Evolutionary conservation across 1,284 basidiomycete species (phyloP), one percentile per base, ranked within the genome.

Genomic region (Ceratobasidium sp.): DNA sequence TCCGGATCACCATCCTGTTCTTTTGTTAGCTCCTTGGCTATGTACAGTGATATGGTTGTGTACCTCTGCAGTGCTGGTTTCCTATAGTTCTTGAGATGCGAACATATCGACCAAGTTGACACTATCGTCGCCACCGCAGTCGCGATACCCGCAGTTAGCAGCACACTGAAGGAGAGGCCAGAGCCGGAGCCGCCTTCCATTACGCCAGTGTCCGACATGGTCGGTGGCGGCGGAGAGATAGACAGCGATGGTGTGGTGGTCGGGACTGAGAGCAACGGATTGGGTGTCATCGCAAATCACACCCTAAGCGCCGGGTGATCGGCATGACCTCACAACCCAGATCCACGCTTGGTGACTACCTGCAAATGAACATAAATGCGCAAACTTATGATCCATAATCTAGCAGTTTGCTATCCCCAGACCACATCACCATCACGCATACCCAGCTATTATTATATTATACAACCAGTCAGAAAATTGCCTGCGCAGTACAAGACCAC

Each of bases 1-100:
- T 97, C 73, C 97, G 87, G 48, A 98, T 88, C 60, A 98, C 96
- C 86, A 94, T 93, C 76, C 95, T 93, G 77, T 76, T 79, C 26
- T 52, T 30, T 30, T 14, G 21, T 64, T 41, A 64, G 57, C 59
- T 39, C 14, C 61, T 12, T 43, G 30, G 23, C n/a, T 18, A 50
- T 14, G 21, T 53, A 10, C 43, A 26, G 1, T n/a, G n/a, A 61
- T 26, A 39, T n/a, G n/a, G 36, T n/a, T 60, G 23, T 34, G n/a
- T 34, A 92, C 91, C 92, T 84, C 82, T 96, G 94, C 34, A 96
- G 80, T 2, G 87, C 80, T 1, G 93, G 93, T 79, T 93, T 92
- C 72, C 94, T 84, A 78, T 97, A 97, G 79, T 93, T 95, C 82
- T 74, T 70, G 30, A 70, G 34, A 39, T 70, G 67, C 18, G 43